A percentile compares a stretch with the other conserved stretches of the same genome.
Evolutionary conservation across 495 filamentous ascomycete genomes (phyloP).

Genomic region (Podospora pseudopauciseta): DNA sequence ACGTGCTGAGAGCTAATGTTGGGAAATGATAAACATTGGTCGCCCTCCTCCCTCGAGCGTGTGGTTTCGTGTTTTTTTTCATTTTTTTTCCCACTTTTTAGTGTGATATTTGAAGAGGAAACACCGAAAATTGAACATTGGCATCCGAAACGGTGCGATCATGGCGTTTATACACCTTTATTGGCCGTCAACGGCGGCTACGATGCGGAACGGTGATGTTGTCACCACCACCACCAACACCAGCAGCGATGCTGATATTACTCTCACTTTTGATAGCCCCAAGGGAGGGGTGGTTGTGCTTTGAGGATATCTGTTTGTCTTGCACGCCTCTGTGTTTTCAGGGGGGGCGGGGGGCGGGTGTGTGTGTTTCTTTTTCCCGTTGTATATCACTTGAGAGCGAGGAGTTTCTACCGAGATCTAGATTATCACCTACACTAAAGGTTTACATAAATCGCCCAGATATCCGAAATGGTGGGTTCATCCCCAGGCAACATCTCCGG

Average conservation of each 20-base stretch:
- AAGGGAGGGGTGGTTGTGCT: conserved; percentile 60
- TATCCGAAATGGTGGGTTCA: no score
- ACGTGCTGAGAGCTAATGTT: background rate
- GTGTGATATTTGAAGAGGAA: background rate
- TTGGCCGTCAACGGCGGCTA: background rate
- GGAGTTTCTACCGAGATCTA: no score
- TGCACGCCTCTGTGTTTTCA: background rate
- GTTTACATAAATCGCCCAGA: no score
- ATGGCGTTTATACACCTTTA: background rate
- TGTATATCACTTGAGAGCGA: no score
- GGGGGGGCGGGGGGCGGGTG: background rate
- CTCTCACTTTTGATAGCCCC: conserved; percentile 57
- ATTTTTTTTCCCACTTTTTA: background rate
- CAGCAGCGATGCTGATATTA: background rate
- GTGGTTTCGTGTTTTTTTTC: background rate
- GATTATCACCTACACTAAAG: no score
- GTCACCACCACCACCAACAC: background rate
- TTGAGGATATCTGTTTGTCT: conserved; percentile 13
- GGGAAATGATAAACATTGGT: background rate
- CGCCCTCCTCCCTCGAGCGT: background rate
- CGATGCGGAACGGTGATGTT: no score
- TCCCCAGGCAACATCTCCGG: background rate
- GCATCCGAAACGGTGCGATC: background rate
- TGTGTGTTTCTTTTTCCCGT: background rate
- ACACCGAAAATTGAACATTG: background rate